phyloP scores from a whole-genome alignment of 73 alveolate species.

The Halteria grandinella region DNA sequence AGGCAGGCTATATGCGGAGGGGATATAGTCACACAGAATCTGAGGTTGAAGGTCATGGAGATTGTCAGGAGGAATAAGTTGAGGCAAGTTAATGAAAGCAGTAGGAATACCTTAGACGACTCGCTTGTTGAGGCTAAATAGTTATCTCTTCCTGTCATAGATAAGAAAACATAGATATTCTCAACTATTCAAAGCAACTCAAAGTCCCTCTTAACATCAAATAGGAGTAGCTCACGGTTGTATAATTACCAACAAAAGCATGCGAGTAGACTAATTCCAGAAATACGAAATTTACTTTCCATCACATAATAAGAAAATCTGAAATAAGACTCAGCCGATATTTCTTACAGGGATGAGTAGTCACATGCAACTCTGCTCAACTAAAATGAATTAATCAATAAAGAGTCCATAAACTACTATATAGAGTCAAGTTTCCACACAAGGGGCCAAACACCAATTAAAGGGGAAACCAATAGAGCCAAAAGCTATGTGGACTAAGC shows the following conservation, averaged over 20 bases:
- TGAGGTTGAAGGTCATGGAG: conserved; percentile 4
- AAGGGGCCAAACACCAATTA: conserved; percentile 47
- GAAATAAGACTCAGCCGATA: too few relatives aligned
- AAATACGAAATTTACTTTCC: background rate
- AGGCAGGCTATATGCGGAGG: conserved; percentile 49
- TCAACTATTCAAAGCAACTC: background rate
- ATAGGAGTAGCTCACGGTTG: background rate
- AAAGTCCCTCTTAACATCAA: background rate
- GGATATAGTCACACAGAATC: conserved; percentile 7
- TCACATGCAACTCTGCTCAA: background rate
- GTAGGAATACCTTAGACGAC: background rate
- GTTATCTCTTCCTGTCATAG: background rate
- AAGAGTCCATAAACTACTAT: conserved; percentile 20
- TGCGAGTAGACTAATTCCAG: conserved; percentile 27
- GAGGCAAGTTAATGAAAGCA: background rate
- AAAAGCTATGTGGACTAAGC: conserved; percentile 44
- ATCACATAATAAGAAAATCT: background rate
- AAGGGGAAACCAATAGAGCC: conserved; percentile 19
- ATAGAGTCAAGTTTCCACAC: conserved; percentile 19
- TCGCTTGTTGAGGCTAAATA: background rate
- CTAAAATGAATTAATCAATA: conserved; percentile 21
- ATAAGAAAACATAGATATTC: too few relatives aligned
- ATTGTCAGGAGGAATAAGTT: background rate
- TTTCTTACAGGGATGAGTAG: background rate
- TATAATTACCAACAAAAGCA: background rate